phyloP scores from a whole-genome alignment of 139 green algal species.

The Trebouxia sp. region DNA sequence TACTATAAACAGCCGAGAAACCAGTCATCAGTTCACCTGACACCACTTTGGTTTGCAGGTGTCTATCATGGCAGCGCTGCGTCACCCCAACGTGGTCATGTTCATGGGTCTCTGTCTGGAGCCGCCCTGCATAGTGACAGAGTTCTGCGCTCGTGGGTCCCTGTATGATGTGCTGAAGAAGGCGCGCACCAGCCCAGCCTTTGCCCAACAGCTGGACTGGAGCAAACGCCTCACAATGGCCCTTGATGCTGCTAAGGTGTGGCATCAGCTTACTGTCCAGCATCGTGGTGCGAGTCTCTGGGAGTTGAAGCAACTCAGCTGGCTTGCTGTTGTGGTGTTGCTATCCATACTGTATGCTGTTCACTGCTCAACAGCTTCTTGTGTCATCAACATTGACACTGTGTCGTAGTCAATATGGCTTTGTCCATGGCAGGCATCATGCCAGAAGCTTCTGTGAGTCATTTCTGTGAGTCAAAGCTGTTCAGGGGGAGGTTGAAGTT shows the following conservation, averaged over 20 bases:
- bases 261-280: background rate
- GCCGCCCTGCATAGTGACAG: conserved; percentile 49
- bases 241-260: conserved; percentile 52
- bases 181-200: background rate
- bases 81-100: conserved; percentile 61
- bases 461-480: no score
- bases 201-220: conserved; percentile 46
- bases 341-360: no score
- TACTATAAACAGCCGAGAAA: no score
- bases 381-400: no score
- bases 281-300: background rate
- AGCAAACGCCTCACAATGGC: conserved; percentile 51
- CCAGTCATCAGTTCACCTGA: no score
- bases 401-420: no score
- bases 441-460: no score
- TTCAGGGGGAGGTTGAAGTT: no score
- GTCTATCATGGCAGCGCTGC: conserved; percentile 48
- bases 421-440: no score
- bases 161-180: conserved; percentile 49
- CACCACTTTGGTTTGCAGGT: conserved; percentile 48
- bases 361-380: no score
- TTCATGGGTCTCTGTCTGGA: conserved; percentile 57
- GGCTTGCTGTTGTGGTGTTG: no score
- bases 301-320: no score
- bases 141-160: conserved; percentile 51